phyloP scores from a whole-genome alignment of 2,329 filamentous ascomycete species.

The Chaetoscypha palmicola region DNA sequence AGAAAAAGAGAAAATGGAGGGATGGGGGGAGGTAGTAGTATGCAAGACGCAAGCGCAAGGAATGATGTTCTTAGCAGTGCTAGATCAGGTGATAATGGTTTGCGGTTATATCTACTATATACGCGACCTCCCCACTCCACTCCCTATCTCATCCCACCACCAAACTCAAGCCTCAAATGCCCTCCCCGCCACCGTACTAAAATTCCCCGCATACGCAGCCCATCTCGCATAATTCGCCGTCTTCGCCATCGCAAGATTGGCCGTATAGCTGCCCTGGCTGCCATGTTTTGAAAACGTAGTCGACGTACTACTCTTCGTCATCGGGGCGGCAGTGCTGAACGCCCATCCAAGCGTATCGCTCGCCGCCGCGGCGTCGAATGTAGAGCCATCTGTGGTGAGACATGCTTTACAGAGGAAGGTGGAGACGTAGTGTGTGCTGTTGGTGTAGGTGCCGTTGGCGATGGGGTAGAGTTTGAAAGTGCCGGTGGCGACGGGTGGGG shows the following conservation, averaged over 20 bases:
- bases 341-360: constrained; percentile 13
- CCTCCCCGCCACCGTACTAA: background rate
- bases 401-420: constrained; percentile 47
- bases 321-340: constrained; percentile 8
- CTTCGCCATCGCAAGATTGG: constrained; percentile 10
- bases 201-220: constrained; percentile 7
- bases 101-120: background rate
- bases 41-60: too few relatives aligned
- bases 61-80: too few relatives aligned
- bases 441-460: constrained; percentile 42
- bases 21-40: too few relatives aligned
- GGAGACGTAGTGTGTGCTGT: constrained; percentile 45
- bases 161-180: background rate
- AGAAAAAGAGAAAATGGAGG: too few relatives aligned
- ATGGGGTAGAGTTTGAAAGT: constrained; percentile 41
- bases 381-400: constrained; percentile 31
- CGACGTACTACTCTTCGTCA: constrained; percentile 6
- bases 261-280: constrained; percentile 8
- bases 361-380: constrained; percentile 19
- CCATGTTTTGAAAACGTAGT: constrained; percentile 12
- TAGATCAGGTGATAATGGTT: too few relatives aligned
- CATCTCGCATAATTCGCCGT: constrained; percentile 11
- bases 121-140: background rate
- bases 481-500: constrained; percentile 31
- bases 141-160: background rate